phyloP scores from a whole-genome alignment of 164 flowering plant species.

The Nymphaea thermarum region DNA sequence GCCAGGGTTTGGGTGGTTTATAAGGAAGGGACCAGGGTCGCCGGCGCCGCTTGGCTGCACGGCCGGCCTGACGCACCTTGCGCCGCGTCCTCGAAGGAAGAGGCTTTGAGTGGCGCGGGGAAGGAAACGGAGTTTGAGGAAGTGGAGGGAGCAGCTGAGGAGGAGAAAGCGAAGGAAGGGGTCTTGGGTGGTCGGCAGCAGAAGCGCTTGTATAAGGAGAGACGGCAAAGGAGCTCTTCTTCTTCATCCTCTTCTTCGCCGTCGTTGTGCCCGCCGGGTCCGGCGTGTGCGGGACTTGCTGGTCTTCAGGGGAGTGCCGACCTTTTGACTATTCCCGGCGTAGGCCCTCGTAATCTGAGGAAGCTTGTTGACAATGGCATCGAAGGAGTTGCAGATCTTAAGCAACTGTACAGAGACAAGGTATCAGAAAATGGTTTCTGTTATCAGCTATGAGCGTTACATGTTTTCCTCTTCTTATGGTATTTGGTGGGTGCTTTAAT shows the following conservation, averaged over 20 bases:
- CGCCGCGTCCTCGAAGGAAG: not conserved
- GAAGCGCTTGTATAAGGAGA: not conserved
- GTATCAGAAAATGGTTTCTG: conserved; percentile 14
- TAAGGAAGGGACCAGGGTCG: conserved; percentile 7
- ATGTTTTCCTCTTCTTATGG: not conserved
- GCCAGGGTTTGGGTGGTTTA: conserved; percentile 30
- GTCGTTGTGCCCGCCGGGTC: not conserved
- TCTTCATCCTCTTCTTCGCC: not conserved
- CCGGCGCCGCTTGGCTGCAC: conserved; percentile 2
- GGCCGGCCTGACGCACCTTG: not conserved
- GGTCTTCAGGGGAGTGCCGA: conserved; percentile 27
- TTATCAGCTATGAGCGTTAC: not conserved
- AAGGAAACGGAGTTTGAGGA: not conserved
- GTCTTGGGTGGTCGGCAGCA: not conserved
- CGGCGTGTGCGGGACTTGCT: not conserved
- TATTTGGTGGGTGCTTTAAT: not conserved
- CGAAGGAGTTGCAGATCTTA: conserved; percentile 77
- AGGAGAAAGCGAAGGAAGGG: not conserved
- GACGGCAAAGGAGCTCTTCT: not conserved
- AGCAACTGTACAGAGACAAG: conserved; percentile 76
- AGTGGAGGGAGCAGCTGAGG: not conserved
- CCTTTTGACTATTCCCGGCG: conserved; percentile 90
- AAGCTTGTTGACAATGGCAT: conserved; percentile 89
- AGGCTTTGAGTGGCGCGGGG: not conserved
- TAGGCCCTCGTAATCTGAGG: conserved; percentile 86